These are phyloP conservation scores for Teunomyces kruisii DNA, from an alignment of 805 yeast genomes.

Conservation along the genomic window DNA sequence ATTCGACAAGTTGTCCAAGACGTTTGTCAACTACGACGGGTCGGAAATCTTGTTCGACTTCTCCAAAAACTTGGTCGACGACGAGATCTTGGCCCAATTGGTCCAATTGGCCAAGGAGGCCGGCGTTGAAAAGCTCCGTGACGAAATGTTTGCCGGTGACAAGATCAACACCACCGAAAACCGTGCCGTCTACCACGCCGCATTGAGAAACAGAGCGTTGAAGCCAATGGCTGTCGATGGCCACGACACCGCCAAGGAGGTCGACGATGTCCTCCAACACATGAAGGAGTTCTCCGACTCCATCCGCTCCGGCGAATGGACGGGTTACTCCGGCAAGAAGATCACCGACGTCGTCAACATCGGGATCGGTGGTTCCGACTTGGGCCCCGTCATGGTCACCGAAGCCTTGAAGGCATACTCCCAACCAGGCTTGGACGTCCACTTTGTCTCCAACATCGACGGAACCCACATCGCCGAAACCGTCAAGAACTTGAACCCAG, in stretches of 20 bases:
- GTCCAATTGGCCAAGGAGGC: conserved; percentile 87
- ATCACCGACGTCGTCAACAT: conserved; percentile 95
- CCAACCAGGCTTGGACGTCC: conserved; percentile 70
- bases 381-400: conserved; percentile 99
- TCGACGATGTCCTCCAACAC: conserved; percentile 86
- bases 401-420: conserved; percentile 94
- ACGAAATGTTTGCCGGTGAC: conserved; percentile 87
- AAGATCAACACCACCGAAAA: conserved; percentile 95
- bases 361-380: conserved; percentile 98
- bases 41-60: conserved; percentile 90
- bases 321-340: conserved; percentile 92
- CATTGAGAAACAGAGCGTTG: conserved; percentile 88
- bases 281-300: conserved; percentile 92
- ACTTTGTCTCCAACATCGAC: conserved; percentile 97
- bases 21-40: conserved; percentile 81
- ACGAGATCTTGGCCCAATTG: conserved; percentile 68
- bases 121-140: conserved; percentile 80
- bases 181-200: conserved; percentile 96
- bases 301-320: conserved; percentile 93
- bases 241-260: conserved; percentile 85
- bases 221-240: conserved; percentile 89
- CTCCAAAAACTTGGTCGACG: conserved; percentile 91
- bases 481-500: conserved; percentile 74
- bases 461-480: conserved; percentile 97
- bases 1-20: conserved; percentile 71